Evolutionary conservation across 2,329 filamentous ascomycete species (phyloP).

Genomic region (Colletotrichum sp.): DNA sequence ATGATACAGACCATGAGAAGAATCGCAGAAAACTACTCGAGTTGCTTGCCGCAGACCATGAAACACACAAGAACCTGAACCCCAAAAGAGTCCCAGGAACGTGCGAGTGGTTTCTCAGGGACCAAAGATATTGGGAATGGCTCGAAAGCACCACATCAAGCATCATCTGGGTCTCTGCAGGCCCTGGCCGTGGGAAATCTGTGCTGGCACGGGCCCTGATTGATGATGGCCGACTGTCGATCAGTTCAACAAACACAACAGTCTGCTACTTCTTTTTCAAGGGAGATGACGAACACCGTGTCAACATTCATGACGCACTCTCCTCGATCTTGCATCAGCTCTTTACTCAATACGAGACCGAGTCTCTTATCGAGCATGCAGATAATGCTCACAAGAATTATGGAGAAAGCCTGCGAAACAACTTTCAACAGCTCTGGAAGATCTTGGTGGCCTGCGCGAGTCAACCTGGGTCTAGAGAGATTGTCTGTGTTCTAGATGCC

Average conservation of each 20-base stretch:
- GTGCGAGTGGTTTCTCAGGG: conserved; percentile 36
- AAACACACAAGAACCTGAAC: conserved; percentile 31
- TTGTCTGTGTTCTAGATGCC: neutral
- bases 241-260: conserved; percentile 18
- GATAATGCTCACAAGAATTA: neutral
- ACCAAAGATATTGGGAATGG: conserved; percentile 32
- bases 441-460: neutral
- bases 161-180: conserved; percentile 36
- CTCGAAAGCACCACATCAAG: conserved; percentile 20
- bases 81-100: conserved; percentile 31
- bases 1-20: neutral
- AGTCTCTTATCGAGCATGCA: conserved; percentile 11
- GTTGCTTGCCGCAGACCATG: conserved; percentile 27
- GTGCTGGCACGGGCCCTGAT: conserved; percentile 31
- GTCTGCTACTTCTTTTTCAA: conserved; percentile 20
- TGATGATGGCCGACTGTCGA: conserved; percentile 28
- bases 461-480: accelerated
- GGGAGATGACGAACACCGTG: conserved; percentile 14
- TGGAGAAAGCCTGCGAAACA: conserved; percentile 13
- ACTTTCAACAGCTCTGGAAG: neutral
- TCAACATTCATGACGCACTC: conserved; percentile 23
- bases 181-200: conserved; percentile 39
- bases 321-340: conserved; percentile 31
- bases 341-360: conserved; percentile 19
- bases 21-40: conserved; percentile 21